Conservation (phyloP, 768 basidiomycete genomes). For the Kwoniella mangroviensis region DNA sequence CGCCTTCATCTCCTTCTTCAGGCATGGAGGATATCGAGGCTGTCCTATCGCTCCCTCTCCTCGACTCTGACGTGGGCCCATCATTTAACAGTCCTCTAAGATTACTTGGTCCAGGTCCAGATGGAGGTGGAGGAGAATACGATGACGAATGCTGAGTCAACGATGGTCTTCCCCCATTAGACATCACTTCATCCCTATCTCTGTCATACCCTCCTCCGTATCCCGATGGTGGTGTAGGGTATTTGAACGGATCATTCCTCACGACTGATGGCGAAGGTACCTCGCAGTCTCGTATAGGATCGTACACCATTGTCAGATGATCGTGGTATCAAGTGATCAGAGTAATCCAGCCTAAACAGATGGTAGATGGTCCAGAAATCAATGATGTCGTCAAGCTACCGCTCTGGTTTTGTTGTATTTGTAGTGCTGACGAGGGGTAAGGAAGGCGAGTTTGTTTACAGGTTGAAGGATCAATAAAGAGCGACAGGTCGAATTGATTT, state of each 20-base stretch:
- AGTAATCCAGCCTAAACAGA: not conserved
- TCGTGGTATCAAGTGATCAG: not conserved
- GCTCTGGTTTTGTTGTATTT: not conserved
- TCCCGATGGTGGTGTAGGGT: slow-evolving; percentile 2
- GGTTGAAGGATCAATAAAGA: not conserved
- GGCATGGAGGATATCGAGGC: slow-evolving; percentile 19
- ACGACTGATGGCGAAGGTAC: slow-evolving; percentile 44
- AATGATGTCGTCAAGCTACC: not conserved
- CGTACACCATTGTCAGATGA: slow-evolving; percentile 46
- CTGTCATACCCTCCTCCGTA: slow-evolving; percentile 1
- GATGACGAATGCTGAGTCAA: slow-evolving; percentile 6
- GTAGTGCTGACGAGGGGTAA: not conserved
- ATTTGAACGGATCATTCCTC: slow-evolving; percentile 10
- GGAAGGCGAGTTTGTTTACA: not conserved
- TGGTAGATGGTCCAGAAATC: not conserved
- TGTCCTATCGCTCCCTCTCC: slow-evolving; percentile 31
- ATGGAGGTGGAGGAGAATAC: slow-evolving; percentile 28
- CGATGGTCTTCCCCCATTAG: slow-evolving; percentile 11
- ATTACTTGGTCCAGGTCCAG: slow-evolving; percentile 31
- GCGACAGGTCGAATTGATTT: not conserved
- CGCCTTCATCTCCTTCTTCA: slow-evolving; percentile 36
- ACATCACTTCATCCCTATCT: slow-evolving; percentile 6
- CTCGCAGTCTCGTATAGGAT: slow-evolving; percentile 52
- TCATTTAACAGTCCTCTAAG: slow-evolving; percentile 45
- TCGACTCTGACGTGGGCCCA: slow-evolving; percentile 16